phyloP scores from a whole-genome alignment of 75 land plant species.

The Azolla pinnata region DNA sequence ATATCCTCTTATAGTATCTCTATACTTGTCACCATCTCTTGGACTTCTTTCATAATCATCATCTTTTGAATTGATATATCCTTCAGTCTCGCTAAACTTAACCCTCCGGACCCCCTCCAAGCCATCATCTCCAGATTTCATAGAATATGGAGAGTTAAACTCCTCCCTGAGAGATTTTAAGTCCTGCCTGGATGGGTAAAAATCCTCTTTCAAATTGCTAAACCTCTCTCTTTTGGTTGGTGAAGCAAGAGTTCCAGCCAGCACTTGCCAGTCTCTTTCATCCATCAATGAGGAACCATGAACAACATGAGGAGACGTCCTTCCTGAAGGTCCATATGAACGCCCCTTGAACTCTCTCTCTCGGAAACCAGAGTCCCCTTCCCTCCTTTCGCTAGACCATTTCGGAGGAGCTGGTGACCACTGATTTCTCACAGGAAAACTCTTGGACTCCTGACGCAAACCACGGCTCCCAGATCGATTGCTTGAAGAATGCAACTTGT shows the following conservation, averaged over 20 bases:
- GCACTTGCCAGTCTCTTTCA: conserved; percentile 18
- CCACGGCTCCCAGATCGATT: not conserved
- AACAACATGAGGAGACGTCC: conserved; percentile 31
- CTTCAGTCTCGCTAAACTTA: too few species aligned
- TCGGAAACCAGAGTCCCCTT: conserved; percentile 26
- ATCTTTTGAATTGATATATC: too few species aligned
- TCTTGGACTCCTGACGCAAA: too few species aligned
- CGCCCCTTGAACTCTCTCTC: conserved; percentile 17
- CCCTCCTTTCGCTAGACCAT: conserved; percentile 41
- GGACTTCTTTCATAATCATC: not conserved
- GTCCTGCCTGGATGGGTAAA: not conserved
- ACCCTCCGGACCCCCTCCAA: too few species aligned
- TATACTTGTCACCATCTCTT: not conserved
- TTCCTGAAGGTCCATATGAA: conserved; percentile 21
- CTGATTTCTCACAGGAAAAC: conserved; percentile 31
- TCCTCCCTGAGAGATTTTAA: not conserved
- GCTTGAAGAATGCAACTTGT: not conserved
- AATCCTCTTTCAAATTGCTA: not conserved
- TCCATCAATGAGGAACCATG: conserved; percentile 32
- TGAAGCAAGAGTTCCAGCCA: conserved; percentile 18
- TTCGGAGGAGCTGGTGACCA: conserved; percentile 42
- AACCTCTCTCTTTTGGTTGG: conserved; percentile 19
- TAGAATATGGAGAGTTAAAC: not conserved
- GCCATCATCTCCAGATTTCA: too few species aligned
- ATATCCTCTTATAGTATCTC: too few species aligned